Percentiles rank a stretch among this genome's conserved stretches.
phyloP scores from a whole-genome alignment of 2,329 filamentous ascomycete species.

The Tympanopsis confertula region DNA sequence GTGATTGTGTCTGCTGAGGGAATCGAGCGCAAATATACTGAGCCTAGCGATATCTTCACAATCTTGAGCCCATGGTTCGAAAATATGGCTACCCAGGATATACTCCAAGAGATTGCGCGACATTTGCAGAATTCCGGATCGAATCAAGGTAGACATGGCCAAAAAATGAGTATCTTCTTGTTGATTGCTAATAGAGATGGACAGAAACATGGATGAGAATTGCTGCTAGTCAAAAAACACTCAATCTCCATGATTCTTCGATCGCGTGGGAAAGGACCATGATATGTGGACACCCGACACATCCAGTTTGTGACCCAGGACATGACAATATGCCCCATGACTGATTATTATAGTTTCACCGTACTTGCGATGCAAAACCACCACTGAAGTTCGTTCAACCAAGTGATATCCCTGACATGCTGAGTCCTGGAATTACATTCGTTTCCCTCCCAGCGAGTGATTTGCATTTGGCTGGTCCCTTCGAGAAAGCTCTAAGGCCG shows the following conservation, averaged over 20 bases:
- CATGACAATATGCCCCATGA: neutral
- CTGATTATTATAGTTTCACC: slow-evolving; percentile 5
- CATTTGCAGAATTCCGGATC: slow-evolving; percentile 5
- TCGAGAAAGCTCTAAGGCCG: slow-evolving; percentile 7
- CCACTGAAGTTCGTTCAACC: slow-evolving; percentile 5
- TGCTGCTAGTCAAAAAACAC: slow-evolving; percentile 1
- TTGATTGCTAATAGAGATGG: slow-evolving; percentile 1
- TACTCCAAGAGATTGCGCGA: slow-evolving; percentile 4
- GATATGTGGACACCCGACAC: slow-evolving; percentile 8
- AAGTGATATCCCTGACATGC: slow-evolving; percentile 6
- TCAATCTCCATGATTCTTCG: neutral
- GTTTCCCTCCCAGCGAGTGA: slow-evolving; percentile 7
- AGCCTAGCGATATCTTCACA: slow-evolving; percentile 4
- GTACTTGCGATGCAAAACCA: slow-evolving; percentile 6
- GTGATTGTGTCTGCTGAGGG: neutral
- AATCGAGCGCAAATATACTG: slow-evolving; percentile 2
- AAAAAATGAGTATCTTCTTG: neutral
- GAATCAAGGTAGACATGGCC: slow-evolving; percentile 5
- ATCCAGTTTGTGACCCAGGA: slow-evolving; percentile 5
- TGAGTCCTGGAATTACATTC: slow-evolving; percentile 8
- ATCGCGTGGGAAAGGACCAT: slow-evolving; percentile 7
- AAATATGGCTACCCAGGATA: neutral
- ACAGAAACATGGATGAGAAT: neutral
- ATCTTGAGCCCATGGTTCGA: slow-evolving; percentile 5
- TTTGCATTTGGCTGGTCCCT: slow-evolving; percentile 7